Base-by-base conservation (phyloP, 163 green algal species). In the Prototheca cutis region DNA sequence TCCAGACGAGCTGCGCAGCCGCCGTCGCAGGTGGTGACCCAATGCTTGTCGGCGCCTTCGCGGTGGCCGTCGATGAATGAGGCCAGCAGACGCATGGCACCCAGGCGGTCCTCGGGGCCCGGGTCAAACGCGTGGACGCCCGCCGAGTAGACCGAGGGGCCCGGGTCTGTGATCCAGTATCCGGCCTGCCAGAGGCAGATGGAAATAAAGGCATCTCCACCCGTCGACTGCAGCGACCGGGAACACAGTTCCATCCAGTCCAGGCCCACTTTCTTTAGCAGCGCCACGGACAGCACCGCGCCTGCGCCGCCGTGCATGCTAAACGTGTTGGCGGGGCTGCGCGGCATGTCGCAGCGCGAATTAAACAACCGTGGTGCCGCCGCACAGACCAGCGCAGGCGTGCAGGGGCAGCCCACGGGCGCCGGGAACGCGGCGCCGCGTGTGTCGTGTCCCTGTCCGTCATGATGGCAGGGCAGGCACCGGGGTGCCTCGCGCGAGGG, bases 381-480 rank as follows among this genome's bases (percentile, higher is more conserved):
- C 23, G 32, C 31, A 45, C 69, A 77, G 18, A 77, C 55, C 55
- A 72, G 60, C 60, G 63, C 32, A 4, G 69, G 61, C 3, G 63
- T 72, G 59, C 69, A 77, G 55, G 69, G 69, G 56, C 69, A 77
- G 24, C 69, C 69, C 28, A 55, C 59, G 32, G 63, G 63, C 6
- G 68, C 59, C 2, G 51, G 59, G 55, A 73, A 72, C 31, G 64
- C 48, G 31, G 40, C 21, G 4, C 6, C 4, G 1, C 24, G 49
- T 0, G 45, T 39, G 28, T 67, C 51, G 6, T 48, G n/a, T 3
- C 36, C 28, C 17, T 54, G 40, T 17, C 52, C 40, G 23, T 64
- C 47, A 34, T 65, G 73, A 49, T 72, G 31, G 61, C 69, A 76
- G 23, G 69, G 69, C 31, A 76, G 63, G 59, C 69, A 76, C 39